phyloP scores from a whole-genome alignment of 140 eudicot genomes.

The Cichorium intybus region DNA sequence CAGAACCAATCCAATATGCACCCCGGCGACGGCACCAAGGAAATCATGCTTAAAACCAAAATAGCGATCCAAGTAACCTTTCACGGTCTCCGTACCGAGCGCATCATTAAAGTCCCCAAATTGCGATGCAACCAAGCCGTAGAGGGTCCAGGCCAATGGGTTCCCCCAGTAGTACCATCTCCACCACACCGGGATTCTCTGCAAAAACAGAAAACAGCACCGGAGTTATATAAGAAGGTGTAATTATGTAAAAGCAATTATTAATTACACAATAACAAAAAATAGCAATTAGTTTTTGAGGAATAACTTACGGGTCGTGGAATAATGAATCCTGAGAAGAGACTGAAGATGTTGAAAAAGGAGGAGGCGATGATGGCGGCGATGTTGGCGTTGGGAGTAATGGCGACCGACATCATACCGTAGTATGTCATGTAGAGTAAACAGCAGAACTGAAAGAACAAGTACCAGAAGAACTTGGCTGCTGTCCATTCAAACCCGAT shows the following conservation, averaged over 20 bases:
- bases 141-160: slow-evolving; percentile 49
- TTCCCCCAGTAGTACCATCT: slow-evolving; percentile 61
- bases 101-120: slow-evolving; percentile 35
- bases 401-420: background rate
- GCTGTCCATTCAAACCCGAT: slow-evolving; percentile 54
- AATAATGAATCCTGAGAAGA: background rate
- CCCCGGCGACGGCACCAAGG: slow-evolving; percentile 30
- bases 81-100: slow-evolving; percentile 28
- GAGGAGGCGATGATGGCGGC: background rate
- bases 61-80: slow-evolving; percentile 25
- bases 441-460: slow-evolving; percentile 45
- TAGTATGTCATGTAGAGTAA: slow-evolving; percentile 23
- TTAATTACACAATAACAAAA: background rate
- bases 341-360: background rate
- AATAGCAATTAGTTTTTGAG: background rate
- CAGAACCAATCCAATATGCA: slow-evolving; percentile 26
- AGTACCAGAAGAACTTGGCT: slow-evolving; percentile 46
- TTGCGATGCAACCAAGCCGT: slow-evolving; percentile 49
- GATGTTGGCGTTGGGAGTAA: background rate
- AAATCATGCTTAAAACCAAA: slow-evolving; percentile 42
- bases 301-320: background rate
- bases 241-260: no score
- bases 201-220: background rate
- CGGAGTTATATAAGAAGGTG: background rate
- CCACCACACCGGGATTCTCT: slow-evolving; percentile 66